Conservation (phyloP, 1,284 basidiomycete species). For the Cryptococcus sp. region DNA sequence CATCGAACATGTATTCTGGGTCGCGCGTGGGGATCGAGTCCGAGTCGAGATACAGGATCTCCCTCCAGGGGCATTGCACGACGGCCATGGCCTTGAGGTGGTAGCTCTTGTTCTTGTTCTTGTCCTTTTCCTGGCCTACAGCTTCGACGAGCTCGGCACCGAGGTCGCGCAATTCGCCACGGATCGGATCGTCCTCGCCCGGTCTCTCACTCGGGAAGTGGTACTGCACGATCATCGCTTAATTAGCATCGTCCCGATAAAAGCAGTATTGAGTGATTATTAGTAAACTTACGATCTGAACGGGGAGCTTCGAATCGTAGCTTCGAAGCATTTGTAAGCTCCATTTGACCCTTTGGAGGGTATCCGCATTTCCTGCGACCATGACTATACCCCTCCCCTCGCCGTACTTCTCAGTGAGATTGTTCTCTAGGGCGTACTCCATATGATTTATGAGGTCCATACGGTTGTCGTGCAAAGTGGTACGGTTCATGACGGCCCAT, state of each 20-base stretch:
- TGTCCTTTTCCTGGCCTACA: slow-evolving; percentile 44
- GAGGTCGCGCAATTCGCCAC: slow-evolving; percentile 43
- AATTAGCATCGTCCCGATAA: neutral
- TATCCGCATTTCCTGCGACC: slow-evolving; percentile 58
- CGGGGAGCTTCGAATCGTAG: slow-evolving; percentile 51
- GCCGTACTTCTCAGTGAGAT: slow-evolving; percentile 30
- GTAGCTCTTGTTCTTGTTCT: slow-evolving; percentile 51
- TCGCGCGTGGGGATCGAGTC: slow-evolving; percentile 55
- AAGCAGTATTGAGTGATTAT: slow-evolving; percentile 11
- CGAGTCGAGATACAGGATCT: slow-evolving; percentile 57
- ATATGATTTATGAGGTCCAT: slow-evolving; percentile 49
- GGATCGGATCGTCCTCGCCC: slow-evolving; percentile 41
- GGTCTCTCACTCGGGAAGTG: slow-evolving; percentile 56
- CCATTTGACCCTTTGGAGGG: slow-evolving; percentile 53
- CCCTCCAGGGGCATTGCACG: slow-evolving; percentile 53
- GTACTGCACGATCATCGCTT: slow-evolving; percentile 29
- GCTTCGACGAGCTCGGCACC: slow-evolving; percentile 52
- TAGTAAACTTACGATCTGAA: slow-evolving; percentile 44
- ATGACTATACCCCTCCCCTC: slow-evolving; percentile 55
- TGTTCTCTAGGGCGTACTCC: slow-evolving; percentile 30
- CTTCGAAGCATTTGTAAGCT: slow-evolving; percentile 51
- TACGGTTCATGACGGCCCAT: slow-evolving; percentile 50
- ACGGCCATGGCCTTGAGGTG: slow-evolving; percentile 58
- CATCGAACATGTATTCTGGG: slow-evolving; percentile 54
- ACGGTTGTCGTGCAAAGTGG: slow-evolving; percentile 41